Conservation (phyloP, 2,329 filamentous ascomycete genomes). For the Phyllosticta ampelicida region DNA sequence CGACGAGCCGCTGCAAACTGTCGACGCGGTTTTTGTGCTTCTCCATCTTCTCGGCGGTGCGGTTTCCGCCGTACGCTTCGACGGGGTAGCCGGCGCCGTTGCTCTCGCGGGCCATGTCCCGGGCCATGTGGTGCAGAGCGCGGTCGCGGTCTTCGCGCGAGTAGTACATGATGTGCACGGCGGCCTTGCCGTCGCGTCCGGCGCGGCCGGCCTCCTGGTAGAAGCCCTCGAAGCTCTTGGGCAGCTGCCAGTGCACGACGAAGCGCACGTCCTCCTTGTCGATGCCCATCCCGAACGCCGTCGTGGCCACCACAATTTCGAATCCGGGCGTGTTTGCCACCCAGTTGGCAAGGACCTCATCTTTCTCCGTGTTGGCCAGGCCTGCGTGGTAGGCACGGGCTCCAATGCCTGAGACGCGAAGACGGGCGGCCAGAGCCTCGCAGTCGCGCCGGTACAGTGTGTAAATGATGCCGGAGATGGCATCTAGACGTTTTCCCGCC, state of each 20-base stretch:
- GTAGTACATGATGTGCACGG: constrained; percentile 83
- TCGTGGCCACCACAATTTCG: constrained; percentile 89
- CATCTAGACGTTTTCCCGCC: constrained; percentile 46
- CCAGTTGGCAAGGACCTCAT: constrained; percentile 61
- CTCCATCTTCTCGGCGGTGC: constrained; percentile 13
- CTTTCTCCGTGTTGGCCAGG: constrained; percentile 54
- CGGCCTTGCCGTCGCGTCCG: constrained; percentile 78
- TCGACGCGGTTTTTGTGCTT: constrained; percentile 29
- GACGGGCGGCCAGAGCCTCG: constrained; percentile 54
- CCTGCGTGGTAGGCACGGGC: constrained; percentile 65
- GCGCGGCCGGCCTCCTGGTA: constrained; percentile 93
- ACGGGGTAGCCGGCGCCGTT: constrained; percentile 25
- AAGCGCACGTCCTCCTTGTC: constrained; percentile 93
- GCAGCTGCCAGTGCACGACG: constrained; percentile 87
- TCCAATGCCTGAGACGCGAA: constrained; percentile 58
- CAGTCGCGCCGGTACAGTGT: constrained; percentile 66
- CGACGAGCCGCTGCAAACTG: constrained; percentile 48
- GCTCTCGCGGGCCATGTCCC: constrained; percentile 37
- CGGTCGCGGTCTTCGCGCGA: constrained; percentile 76
- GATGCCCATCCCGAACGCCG: constrained; percentile 95
- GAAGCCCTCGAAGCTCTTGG: constrained; percentile 90
- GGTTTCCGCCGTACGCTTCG: constrained; percentile 23
- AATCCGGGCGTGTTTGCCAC: constrained; percentile 64
- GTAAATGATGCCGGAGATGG: constrained; percentile 70
- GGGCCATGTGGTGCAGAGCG: constrained; percentile 44